Conservation (phyloP, 805 yeast genomes). For the Kluyveromyces nonfermentans region DNA sequence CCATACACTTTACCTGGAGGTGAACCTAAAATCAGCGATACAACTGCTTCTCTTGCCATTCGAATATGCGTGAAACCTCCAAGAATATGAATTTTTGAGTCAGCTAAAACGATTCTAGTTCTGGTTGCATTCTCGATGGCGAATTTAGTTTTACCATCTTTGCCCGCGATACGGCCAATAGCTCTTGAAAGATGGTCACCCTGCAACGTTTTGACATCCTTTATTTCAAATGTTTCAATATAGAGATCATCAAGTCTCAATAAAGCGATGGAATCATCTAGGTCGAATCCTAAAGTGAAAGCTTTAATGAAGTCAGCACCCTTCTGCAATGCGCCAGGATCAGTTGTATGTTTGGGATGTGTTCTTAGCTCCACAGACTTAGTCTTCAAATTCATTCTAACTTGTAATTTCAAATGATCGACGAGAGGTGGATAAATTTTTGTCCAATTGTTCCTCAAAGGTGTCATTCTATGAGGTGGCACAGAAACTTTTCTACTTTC, state of each 20-base stretch:
- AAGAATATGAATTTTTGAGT: conserved; percentile 87
- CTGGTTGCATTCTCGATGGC: conserved; percentile 98
- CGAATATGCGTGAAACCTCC: conserved; percentile 97
- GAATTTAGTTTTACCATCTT: conserved; percentile 97
- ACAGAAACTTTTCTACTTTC: conserved; percentile 86
- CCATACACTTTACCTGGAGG: conserved; percentile 99
- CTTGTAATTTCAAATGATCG: conserved; percentile 89
- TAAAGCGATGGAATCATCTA: conserved; percentile 93
- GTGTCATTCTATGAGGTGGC: conserved; percentile 97
- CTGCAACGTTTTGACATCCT: conserved; percentile 88
- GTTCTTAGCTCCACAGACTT: conserved; percentile 84
- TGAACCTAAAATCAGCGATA: conserved; percentile 87
- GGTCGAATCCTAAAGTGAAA: conserved; percentile 90
- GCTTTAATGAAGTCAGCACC: conserved; percentile 97
- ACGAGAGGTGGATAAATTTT: conserved; percentile 94
- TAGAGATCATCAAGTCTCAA: conserved; percentile 90
- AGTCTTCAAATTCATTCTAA: conserved; percentile 87
- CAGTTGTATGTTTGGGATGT: conserved; percentile 66
- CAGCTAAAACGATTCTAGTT: conserved; percentile 96
- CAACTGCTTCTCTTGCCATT: conserved; percentile 98
- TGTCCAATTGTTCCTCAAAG: conserved; percentile 82
- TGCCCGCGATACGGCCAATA: conserved; percentile 99
- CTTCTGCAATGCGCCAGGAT: conserved; percentile 90
- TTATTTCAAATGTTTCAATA: conserved; percentile 93
- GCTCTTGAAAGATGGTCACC: conserved; percentile 98